Conservation (phyloP, 2,329 filamentous ascomycete species). For the Shiraia sp. region DNA sequence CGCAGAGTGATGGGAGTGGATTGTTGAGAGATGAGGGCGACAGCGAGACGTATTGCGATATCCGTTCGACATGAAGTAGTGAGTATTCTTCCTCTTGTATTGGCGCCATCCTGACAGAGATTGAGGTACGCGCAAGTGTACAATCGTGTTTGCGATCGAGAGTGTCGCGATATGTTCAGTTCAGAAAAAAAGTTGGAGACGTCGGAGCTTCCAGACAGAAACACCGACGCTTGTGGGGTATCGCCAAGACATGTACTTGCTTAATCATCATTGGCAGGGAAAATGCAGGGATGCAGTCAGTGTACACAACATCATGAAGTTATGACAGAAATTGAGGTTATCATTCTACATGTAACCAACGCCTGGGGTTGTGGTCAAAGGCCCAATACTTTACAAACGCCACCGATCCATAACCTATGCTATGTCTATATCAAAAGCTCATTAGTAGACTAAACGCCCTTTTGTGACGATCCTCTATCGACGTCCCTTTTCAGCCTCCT, state of each 20-base stretch:
- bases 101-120: slow-evolving; percentile 29
- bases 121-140: background rate
- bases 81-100: slow-evolving; percentile 16
- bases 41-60: slow-evolving; percentile 78
- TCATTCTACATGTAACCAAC: too few relatives aligned
- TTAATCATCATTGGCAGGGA: slow-evolving; percentile 1
- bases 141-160: slow-evolving; percentile 20
- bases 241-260: slow-evolving; percentile 7
- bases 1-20: slow-evolving; percentile 70
- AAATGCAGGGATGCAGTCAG: too few relatives aligned
- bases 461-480: too few relatives aligned
- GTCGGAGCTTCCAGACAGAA: slow-evolving; percentile 22
- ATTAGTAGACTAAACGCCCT: too few relatives aligned
- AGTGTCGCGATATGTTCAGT: slow-evolving; percentile 9
- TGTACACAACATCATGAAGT: too few relatives aligned
- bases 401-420: too few relatives aligned
- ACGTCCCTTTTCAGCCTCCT: slow-evolving; percentile 45
- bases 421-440: too few relatives aligned
- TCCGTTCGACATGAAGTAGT: slow-evolving; percentile 75
- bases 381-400: too few relatives aligned
- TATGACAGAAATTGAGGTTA: too few relatives aligned
- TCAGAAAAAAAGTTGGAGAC: slow-evolving; percentile 35
- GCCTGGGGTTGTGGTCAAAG: too few relatives aligned
- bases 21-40: slow-evolving; percentile 69
- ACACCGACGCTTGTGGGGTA: slow-evolving; percentile 14